phyloP scores from a whole-genome alignment of 345 rosid genomes.

The Theobroma cacao region DNA sequence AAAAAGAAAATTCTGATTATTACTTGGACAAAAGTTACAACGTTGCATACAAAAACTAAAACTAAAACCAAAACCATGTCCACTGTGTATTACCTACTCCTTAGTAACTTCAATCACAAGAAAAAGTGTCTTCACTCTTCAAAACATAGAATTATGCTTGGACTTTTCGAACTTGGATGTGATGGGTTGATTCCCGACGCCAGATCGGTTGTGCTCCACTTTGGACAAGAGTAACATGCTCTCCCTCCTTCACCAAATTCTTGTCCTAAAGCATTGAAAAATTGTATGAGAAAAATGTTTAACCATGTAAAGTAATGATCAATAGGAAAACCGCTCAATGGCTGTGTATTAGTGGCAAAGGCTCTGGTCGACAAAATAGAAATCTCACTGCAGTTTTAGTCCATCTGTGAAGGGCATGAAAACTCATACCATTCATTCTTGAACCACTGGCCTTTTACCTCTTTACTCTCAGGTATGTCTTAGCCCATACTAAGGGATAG shows the following conservation, averaged over 20 bases:
- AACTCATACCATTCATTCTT: not conserved
- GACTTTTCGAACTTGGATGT: constrained; percentile 90
- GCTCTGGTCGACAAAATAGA: not conserved
- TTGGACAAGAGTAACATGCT: constrained; percentile 80
- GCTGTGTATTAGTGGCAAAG: not conserved
- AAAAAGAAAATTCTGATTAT: not conserved
- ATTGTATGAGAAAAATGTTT: not conserved
- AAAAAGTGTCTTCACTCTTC: constrained; percentile 3
- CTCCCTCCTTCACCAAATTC: constrained; percentile 63
- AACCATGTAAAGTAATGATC: not conserved
- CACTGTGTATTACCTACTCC: not conserved
- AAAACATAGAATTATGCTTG: constrained; percentile 38
- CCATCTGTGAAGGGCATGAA: not conserved
- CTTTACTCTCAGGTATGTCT: not conserved
- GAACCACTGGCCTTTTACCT: not conserved
- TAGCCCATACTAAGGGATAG: not conserved
- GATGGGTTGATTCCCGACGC: constrained; percentile 91
- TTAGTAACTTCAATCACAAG: constrained; percentile 13
- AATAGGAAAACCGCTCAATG: not conserved
- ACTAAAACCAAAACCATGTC: not conserved
- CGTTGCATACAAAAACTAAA: too few species aligned
- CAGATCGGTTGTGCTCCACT: constrained; percentile 96
- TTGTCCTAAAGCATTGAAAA: constrained; percentile 47
- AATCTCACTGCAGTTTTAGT: not conserved
- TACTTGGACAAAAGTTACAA: constrained; percentile 5